These are phyloP conservation scores for Aspergillus nidulans DNA, from an alignment of 495 filamentous ascomycete genomes.

Conservation along the genomic window DNA sequence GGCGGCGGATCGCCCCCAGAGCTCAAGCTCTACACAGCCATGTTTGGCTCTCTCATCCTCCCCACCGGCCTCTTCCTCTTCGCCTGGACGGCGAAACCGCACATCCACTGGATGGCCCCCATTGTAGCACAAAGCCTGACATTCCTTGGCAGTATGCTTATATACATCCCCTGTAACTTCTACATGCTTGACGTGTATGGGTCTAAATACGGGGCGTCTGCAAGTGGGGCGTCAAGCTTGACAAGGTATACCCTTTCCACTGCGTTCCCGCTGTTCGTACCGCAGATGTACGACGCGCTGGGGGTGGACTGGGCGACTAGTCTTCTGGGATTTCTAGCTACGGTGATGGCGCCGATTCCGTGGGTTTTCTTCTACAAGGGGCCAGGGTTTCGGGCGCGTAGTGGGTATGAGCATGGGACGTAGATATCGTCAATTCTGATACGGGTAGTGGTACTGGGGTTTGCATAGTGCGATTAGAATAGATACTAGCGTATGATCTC, in stretches of 20 bases:
- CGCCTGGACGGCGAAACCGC: constrained; percentile 68
- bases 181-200: constrained; percentile 44
- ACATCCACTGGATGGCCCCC: constrained; percentile 68
- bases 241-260: constrained; percentile 68
- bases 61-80: constrained; percentile 71
- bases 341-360: constrained; percentile 12
- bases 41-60: constrained; percentile 58
- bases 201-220: neutral
- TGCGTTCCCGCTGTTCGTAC: constrained; percentile 68
- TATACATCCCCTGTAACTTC: constrained; percentile 74
- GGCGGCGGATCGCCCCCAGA: constrained; percentile 53
- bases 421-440: too few species aligned
- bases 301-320: constrained; percentile 74
- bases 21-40: constrained; percentile 64
- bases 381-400: neutral
- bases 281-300: constrained; percentile 61
- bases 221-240: constrained; percentile 55
- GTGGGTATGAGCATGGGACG: constrained; percentile 10
- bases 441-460: too few species aligned
- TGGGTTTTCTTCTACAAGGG: constrained; percentile 7
- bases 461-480: too few species aligned
- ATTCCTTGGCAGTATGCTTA: constrained; percentile 71
- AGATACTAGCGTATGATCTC: too few species aligned
- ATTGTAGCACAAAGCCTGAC: constrained; percentile 65
- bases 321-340: constrained; percentile 11